Percentiles rank a stretch among this genome's conserved stretches.
These are phyloP conservation scores for Emydomyces testavorans DNA, from an alignment of 2,329 filamentous ascomycete species.

Conservation along the genomic window DNA sequence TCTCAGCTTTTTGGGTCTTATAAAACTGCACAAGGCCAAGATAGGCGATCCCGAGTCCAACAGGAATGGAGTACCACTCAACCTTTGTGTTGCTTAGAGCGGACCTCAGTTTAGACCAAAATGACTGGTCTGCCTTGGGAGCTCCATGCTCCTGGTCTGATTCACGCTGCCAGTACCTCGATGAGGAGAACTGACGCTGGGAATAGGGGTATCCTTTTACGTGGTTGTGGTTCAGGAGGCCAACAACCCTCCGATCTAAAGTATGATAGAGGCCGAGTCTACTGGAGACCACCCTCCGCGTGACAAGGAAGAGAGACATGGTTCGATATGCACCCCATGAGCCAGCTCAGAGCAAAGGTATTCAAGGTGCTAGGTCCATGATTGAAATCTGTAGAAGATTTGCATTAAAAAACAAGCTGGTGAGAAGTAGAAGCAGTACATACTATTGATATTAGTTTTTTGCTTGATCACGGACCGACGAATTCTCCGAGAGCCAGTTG, in stretches of 20 bases:
- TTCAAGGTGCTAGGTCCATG: background rate
- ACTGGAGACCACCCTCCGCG: constrained; percentile 4
- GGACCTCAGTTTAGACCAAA: constrained; percentile 45
- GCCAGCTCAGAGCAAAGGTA: background rate
- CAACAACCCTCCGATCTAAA: constrained; percentile 1
- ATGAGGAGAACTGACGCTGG: constrained; percentile 27
- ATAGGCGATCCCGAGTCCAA: constrained; percentile 74
- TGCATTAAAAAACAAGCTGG: background rate
- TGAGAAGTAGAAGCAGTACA: too few species aligned
- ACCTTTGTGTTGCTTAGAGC: constrained; percentile 55
- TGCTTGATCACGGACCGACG: background rate
- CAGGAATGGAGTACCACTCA: constrained; percentile 82
- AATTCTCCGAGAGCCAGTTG: background rate
- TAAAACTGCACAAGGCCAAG: constrained; percentile 76
- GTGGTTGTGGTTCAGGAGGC: background rate
- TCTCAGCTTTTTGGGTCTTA: constrained; percentile 49
- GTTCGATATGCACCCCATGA: background rate
- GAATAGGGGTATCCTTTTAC: constrained; percentile 6
- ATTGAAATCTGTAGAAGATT: background rate
- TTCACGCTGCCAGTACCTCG: constrained; percentile 33
- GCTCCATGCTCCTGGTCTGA: constrained; percentile 28
- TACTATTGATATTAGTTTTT: too few species aligned
- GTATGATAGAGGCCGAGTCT: background rate
- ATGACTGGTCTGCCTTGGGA: constrained; percentile 39
- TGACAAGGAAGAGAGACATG: constrained; percentile 8